phyloP scores from a whole-genome alignment of 2,329 filamentous ascomycete species.

The Talaromyces sp. region DNA sequence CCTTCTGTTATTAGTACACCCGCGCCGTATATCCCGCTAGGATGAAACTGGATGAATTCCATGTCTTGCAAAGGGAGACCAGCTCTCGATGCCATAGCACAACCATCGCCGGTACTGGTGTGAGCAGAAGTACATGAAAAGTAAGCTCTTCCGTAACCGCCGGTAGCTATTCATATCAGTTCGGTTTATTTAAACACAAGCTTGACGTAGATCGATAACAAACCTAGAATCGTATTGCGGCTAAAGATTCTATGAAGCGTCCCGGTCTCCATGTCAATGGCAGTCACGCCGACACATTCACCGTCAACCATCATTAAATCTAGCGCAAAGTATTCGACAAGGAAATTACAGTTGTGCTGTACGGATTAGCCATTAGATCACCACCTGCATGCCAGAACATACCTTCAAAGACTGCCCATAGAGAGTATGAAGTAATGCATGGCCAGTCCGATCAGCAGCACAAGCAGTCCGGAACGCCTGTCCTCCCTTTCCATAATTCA shows the following conservation, averaged over 20 bases:
- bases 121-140: conserved; percentile 97
- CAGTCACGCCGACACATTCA: conserved; percentile 91
- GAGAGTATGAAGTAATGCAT: conserved; percentile 95
- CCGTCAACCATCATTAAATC: conserved; percentile 97
- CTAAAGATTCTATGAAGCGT: conserved; percentile 95
- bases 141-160: conserved; percentile 96
- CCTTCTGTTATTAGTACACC: conserved; percentile 97
- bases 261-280: conserved; percentile 98
- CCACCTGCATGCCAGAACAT: background rate
- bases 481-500: conserved; percentile 91
- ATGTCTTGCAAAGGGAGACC: conserved; percentile 98
- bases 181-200: conserved; percentile 93
- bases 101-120: conserved; percentile 97
- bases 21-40: conserved; percentile 97
- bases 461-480: conserved; percentile 97
- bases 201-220: conserved; percentile 51
- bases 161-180: conserved; percentile 85
- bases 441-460: conserved; percentile 92
- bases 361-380: background rate
- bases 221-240: conserved; percentile 75
- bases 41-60: conserved; percentile 99
- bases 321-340: conserved; percentile 97
- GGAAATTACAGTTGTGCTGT: conserved; percentile 98
- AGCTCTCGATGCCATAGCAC: conserved; percentile 97
- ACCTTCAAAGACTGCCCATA: conserved; percentile 95